Percentiles rank a stretch among this genome's conserved stretches.
Conservation (phyloP, 306 rosid species). For the Quercus rubra region DNA sequence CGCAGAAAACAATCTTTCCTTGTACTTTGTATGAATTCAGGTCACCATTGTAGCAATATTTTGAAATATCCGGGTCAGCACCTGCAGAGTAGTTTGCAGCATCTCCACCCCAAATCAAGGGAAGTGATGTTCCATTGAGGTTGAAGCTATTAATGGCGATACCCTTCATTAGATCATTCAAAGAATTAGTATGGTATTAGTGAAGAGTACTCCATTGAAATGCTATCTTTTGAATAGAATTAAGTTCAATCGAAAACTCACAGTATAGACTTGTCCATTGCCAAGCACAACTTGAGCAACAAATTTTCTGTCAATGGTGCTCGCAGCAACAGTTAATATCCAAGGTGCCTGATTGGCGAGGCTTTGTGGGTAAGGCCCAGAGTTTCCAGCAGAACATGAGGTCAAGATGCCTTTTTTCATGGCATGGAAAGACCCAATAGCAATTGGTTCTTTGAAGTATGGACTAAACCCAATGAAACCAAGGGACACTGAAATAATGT, state of each 20-base stretch:
- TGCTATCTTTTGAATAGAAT: neutral
- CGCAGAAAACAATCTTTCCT: conserved; percentile 29
- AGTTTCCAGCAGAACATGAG: conserved; percentile 37
- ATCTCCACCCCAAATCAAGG: conserved; percentile 37
- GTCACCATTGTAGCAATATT: neutral
- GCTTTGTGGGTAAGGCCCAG: conserved; percentile 11
- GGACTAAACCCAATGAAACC: neutral
- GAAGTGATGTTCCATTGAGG: conserved; percentile 7
- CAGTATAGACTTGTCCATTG: conserved; percentile 18
- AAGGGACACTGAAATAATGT: conserved; percentile 24
- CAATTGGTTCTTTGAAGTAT: conserved; percentile 24
- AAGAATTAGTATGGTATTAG: neutral
- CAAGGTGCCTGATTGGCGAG: conserved; percentile 32
- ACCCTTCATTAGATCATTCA: conserved; percentile 17
- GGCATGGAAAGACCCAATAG: conserved; percentile 35
- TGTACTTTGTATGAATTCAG: conserved; percentile 14
- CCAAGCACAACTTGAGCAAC: conserved; percentile 28
- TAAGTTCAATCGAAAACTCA: neutral
- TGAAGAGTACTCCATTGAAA: neutral
- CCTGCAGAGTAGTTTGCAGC: conserved; percentile 35
- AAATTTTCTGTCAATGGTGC: conserved; percentile 29
- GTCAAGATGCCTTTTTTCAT: conserved; percentile 30
- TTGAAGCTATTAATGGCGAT: conserved; percentile 22
- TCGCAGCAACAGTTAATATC: conserved; percentile 37
- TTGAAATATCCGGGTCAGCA: conserved; percentile 2